Base-by-base conservation (phyloP, 2,329 filamentous ascomycete genomes). In the Aspergillus clavatus region DNA sequence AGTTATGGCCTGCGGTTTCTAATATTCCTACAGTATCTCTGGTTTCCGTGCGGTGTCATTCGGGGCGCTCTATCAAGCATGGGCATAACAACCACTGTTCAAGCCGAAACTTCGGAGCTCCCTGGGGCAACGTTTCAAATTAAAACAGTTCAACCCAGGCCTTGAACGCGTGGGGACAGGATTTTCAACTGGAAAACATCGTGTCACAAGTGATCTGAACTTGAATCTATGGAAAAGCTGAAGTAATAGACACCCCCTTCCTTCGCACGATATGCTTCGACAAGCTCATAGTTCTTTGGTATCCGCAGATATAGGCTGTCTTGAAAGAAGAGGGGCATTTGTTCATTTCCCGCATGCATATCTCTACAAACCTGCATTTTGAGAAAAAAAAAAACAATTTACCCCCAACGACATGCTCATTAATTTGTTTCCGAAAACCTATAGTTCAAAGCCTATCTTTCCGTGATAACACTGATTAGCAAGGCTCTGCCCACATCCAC, bases 41-140 rank as follows among this genome's bases (percentile, higher is more conserved):
- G 89, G 80, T 96, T 97, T 61, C 93, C 93, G 6, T 95, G 90
- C 58, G 93, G 93, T 38, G 79, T 98, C 39, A 87, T 98, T 49
- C 80, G 91, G 46, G 93, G 93, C 23, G 89, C 89, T n/a, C 72
- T 98, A 40, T 85, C 89, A n/a, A 89, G 86, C 40, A 75, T 98
- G 73, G 93, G 91, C 5, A 89, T 97, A 57, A 84, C 84, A 58
- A 90, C 90, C 7, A 94, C 85, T 1, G 91, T 98, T 1, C 87
- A 95, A 57, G 93, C 89, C 4, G 93, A 96, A 71, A 87, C 86
- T 43, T 85, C 77, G 45, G 91, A 95, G 65, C 75, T 98, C 43
- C 93, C 93, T 0, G 80, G 80, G 5, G 93, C 91, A 27, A 88
- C 90, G 1, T 98, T 98, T 67, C 93, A 98, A 72, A 96, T 98